Percentiles rank a stretch among this genome's conserved stretches.
Evolutionary conservation across 257 asterid species (phyloP).

Genomic region (Lantana camara): DNA sequence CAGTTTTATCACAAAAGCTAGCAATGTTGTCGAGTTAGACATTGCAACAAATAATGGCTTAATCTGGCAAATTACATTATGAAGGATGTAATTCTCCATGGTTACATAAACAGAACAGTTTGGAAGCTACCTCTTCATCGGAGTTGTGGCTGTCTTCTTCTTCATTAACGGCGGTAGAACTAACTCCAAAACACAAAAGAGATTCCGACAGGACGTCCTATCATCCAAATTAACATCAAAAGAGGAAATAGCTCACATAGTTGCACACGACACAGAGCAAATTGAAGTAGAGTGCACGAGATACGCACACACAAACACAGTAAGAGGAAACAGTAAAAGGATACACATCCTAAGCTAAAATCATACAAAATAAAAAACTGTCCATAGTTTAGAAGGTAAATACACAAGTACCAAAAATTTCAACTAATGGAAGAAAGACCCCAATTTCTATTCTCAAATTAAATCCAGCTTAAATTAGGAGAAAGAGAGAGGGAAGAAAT

Average conservation of each 20-base stretch:
- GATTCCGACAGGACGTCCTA: slow-evolving; percentile 83
- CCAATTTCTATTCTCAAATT: too few species aligned
- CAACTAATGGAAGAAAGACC: too few species aligned
- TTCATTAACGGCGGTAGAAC: slow-evolving; percentile 70
- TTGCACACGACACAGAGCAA: background rate
- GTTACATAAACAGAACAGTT: background rate
- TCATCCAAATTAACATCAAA: background rate
- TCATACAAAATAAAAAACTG: too few species aligned
- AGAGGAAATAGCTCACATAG: background rate
- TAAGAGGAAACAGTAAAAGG: slow-evolving; percentile 12
- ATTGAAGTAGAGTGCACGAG: background rate
- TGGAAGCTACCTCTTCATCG: slow-evolving; percentile 46
- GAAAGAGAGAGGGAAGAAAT: too few species aligned
- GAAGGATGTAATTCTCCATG: background rate
- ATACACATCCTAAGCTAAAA: too few species aligned
- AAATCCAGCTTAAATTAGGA: too few species aligned
- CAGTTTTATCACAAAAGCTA: background rate
- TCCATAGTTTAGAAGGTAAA: too few species aligned
- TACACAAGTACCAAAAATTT: too few species aligned
- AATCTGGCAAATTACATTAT: background rate
- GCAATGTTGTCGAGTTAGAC: background rate
- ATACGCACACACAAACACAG: background rate
- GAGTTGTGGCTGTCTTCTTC: slow-evolving; percentile 36
- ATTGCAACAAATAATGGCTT: background rate
- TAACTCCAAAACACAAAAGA: slow-evolving; percentile 86